These are phyloP conservation scores for sunflower (Helianthus annuus) DNA, from an alignment of 129 eudicot species.

Conservation along the genomic window DNA sequence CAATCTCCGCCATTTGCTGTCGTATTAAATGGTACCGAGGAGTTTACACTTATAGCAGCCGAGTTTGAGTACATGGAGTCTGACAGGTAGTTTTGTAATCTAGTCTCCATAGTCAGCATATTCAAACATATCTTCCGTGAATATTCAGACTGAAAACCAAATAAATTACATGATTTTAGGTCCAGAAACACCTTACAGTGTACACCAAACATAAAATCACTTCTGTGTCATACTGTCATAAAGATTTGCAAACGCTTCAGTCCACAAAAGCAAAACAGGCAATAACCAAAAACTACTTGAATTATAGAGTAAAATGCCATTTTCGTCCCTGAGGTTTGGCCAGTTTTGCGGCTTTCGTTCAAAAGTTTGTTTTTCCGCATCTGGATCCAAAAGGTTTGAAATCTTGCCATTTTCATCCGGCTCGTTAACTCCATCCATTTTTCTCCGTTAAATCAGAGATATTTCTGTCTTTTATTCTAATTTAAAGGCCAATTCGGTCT, in stretches of 20 bases:
- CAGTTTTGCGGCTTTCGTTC: too few relatives aligned
- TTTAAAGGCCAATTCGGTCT: too few relatives aligned
- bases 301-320: too few relatives aligned
- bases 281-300: neutral
- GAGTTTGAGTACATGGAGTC: slow-evolving; percentile 50
- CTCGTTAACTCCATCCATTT: too few relatives aligned
- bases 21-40: slow-evolving; percentile 82
- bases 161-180: neutral
- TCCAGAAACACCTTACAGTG: neutral
- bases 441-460: too few relatives aligned
- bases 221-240: neutral
- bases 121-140: slow-evolving; percentile 74
- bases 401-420: too few relatives aligned
- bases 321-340: too few relatives aligned
- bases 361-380: too few relatives aligned
- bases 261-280: too few relatives aligned
- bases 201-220: slow-evolving; percentile 4
- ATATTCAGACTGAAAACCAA: slow-evolving; percentile 71
- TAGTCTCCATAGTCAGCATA: slow-evolving; percentile 77
- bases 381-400: too few relatives aligned
- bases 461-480: too few relatives aligned
- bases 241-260: too few relatives aligned
- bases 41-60: slow-evolving; percentile 44
- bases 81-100: slow-evolving; percentile 58
- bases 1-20: slow-evolving; percentile 84